Conservation (phyloP, 202 grass and related monocot species). For the Panicum hallii region DNA sequence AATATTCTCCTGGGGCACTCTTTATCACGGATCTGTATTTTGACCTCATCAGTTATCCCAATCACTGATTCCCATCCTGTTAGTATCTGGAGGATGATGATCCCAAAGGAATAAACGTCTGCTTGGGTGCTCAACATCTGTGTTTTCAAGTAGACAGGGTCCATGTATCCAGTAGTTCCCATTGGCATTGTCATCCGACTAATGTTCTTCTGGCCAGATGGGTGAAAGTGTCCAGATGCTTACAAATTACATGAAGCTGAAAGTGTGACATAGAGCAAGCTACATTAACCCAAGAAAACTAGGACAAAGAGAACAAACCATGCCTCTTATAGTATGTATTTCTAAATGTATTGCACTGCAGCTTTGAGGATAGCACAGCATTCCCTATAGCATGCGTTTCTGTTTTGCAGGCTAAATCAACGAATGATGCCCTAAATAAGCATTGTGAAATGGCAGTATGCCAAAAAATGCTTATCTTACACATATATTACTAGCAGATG, state of each 20-base stretch:
- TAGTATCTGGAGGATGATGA: conserved; percentile 35
- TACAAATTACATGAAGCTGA: conserved; percentile 61
- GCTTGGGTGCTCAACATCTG: conserved; percentile 24
- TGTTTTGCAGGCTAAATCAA: conserved; percentile 32
- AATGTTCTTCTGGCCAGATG: not conserved
- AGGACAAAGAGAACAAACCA: conserved; percentile 16
- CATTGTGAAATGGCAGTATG: conserved; percentile 15
- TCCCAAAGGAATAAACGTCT: conserved; percentile 42
- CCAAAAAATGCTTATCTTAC: conserved; percentile 21
- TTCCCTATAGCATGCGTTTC: conserved; percentile 8
- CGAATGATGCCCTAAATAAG: conserved; percentile 7
- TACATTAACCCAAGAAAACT: conserved; percentile 43
- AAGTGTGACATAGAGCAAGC: conserved; percentile 43
- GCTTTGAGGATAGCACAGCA: conserved; percentile 19
- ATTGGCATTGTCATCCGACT: not conserved
- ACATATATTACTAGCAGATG: conserved; percentile 8
- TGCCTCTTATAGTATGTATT: not conserved
- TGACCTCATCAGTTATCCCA: not conserved
- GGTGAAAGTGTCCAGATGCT: conserved; percentile 2
- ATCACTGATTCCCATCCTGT: conserved; percentile 15
- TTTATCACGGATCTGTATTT: not conserved
- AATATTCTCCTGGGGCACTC: not conserved
- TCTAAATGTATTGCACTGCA: conserved; percentile 17
- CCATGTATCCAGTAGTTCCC: conserved; percentile 3
- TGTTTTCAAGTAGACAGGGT: conserved; percentile 19